phyloP scores from a whole-genome alignment of 306 rosid species.

The Prunus mira region DNA sequence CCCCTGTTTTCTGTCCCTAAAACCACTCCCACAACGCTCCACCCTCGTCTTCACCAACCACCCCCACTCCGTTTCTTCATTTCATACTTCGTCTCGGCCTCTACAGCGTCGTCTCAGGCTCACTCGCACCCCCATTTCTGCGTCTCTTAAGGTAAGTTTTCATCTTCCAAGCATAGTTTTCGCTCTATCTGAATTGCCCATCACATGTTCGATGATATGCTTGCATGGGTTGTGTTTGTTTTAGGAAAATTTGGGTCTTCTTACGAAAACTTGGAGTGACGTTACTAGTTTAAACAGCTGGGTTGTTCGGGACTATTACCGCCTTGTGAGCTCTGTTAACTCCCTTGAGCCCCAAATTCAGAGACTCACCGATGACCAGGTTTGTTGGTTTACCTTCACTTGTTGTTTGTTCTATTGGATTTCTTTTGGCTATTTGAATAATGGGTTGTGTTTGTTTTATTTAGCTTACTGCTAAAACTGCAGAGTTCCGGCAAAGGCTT shows the following conservation, averaged over 20 bases:
- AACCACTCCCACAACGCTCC: constrained; percentile 32
- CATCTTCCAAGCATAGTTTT: neutral
- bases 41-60: constrained; percentile 15
- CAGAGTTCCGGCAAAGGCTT: constrained; percentile 67
- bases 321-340: constrained; percentile 74
- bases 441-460: neutral
- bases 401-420: neutral
- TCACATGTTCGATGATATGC: constrained; percentile 31
- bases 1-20: constrained; percentile 25
- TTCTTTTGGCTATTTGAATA: constrained; percentile 6
- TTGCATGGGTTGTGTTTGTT: constrained; percentile 11
- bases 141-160: constrained; percentile 49
- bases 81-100: constrained; percentile 21
- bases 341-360: constrained; percentile 56
- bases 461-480: constrained; percentile 66
- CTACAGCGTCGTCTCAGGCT: constrained; percentile 33
- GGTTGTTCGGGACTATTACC: constrained; percentile 80
- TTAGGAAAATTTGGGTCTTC: constrained; percentile 58
- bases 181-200: constrained; percentile 7
- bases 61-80: constrained; percentile 26
- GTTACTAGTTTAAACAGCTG: constrained; percentile 71
- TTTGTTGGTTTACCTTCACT: constrained; percentile 9
- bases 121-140: constrained; percentile 18
- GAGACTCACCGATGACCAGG: constrained; percentile 71
- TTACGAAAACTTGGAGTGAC: constrained; percentile 54